Evolutionary conservation across 805 yeast species (phyloP).

Genomic region (Ogataea trehaloabstinens): DNA sequence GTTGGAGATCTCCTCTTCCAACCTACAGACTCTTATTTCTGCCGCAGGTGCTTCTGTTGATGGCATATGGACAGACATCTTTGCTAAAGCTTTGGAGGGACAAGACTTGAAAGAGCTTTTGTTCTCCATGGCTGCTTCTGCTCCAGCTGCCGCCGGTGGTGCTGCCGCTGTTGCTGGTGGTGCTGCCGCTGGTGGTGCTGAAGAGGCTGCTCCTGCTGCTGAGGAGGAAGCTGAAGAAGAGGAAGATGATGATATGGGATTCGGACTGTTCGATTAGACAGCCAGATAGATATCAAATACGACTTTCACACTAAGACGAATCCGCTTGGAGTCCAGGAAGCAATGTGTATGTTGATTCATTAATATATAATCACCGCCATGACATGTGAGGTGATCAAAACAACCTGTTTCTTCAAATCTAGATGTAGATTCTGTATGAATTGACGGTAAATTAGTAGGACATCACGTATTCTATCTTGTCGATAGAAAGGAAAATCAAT

Average conservation of each 20-base stretch:
- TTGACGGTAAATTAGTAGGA: too few species aligned
- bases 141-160: slow-evolving; percentile 71
- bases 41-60: slow-evolving; percentile 86
- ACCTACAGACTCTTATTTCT: slow-evolving; percentile 69
- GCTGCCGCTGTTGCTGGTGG: slow-evolving; percentile 60
- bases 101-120: slow-evolving; percentile 77
- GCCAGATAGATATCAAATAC: slow-evolving; percentile 6
- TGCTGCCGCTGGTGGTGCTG: slow-evolving; percentile 59
- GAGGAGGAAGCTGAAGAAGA: slow-evolving; percentile 56
- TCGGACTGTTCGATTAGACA: slow-evolving; percentile 85
- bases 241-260: slow-evolving; percentile 85
- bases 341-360: neutral
- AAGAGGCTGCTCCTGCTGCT: slow-evolving; percentile 38
- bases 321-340: neutral
- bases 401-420: too few species aligned
- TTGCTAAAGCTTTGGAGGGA: slow-evolving; percentile 84
- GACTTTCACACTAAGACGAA: slow-evolving; percentile 1
- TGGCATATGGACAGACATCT: slow-evolving; percentile 81
- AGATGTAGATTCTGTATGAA: too few species aligned
- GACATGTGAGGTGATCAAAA: neutral
- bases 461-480: too few species aligned
- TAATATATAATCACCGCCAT: slow-evolving; percentile 1
- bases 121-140: slow-evolving; percentile 63
- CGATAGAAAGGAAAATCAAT: too few species aligned
- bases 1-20: slow-evolving; percentile 80